These are phyloP conservation scores for Rutstroemia sp. DNA, from an alignment of 2,329 filamentous ascomycete genomes.

Conservation along the genomic window DNA sequence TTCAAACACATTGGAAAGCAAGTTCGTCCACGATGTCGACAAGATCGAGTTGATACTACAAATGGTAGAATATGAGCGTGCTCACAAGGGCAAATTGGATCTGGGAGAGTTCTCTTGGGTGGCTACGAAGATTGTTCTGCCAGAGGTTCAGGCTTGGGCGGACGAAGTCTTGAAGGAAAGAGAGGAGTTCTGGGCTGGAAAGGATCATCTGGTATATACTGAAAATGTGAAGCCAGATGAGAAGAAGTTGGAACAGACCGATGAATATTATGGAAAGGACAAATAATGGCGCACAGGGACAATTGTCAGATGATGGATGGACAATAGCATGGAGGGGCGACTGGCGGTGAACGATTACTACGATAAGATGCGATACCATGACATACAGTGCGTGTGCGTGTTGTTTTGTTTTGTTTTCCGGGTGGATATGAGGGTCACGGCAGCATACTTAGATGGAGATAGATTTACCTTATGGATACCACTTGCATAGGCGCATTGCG, in stretches of 20 bases:
- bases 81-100: slow-evolving; percentile 52
- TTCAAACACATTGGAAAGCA: slow-evolving; percentile 70
- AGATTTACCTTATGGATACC: no score
- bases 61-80: slow-evolving; percentile 92
- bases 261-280: slow-evolving; percentile 16
- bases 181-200: slow-evolving; percentile 58
- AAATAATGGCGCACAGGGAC: background rate
- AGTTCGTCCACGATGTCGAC: slow-evolving; percentile 93
- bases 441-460: no score
- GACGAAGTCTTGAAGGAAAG: slow-evolving; percentile 70
- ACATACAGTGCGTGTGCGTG: no score
- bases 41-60: slow-evolving; percentile 93
- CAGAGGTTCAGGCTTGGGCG: slow-evolving; percentile 77
- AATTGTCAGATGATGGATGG: no score
- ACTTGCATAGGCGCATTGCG: no score
- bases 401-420: no score
- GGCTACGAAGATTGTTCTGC: slow-evolving; percentile 60
- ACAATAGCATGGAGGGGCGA: background rate
- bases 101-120: slow-evolving; percentile 84
- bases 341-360: background rate
- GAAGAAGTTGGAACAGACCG: background rate
- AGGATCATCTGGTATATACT: slow-evolving; percentile 12
- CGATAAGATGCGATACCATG: background rate
- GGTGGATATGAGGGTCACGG: no score
- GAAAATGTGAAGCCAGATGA: background rate